Evolutionary conservation across 176 grass and related monocot species (phyloP).

Genomic region (Oryza officinalis): DNA sequence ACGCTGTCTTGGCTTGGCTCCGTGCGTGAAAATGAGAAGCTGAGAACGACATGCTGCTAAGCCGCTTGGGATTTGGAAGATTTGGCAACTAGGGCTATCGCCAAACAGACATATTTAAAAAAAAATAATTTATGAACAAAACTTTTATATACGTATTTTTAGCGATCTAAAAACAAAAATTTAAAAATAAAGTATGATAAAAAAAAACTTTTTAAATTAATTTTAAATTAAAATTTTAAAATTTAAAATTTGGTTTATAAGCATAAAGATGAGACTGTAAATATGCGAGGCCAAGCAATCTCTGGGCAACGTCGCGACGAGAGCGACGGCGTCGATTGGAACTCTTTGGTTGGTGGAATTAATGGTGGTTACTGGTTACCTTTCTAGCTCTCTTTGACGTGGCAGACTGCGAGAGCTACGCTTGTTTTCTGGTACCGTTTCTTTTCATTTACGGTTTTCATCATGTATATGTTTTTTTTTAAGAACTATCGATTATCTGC

Average conservation of each 20-base stretch:
- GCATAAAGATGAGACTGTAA: too few species aligned
- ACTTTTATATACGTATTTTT: too few species aligned
- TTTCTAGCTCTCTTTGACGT: background rate
- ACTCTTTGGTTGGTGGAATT: background rate
- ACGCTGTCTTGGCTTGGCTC: background rate
- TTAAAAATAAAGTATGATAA: too few species aligned
- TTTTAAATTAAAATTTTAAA: too few species aligned
- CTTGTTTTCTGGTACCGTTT: conserved; percentile 4
- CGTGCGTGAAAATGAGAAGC: too few species aligned
- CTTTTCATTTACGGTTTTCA: background rate
- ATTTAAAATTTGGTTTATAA: too few species aligned
- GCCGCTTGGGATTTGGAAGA: background rate
- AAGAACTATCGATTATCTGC: too few species aligned
- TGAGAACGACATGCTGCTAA: conserved; percentile 24
- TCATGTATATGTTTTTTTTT: background rate
- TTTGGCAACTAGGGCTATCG: background rate
- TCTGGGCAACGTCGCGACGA: background rate
- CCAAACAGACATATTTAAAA: too few species aligned
- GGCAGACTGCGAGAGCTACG: background rate
- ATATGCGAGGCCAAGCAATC: background rate
- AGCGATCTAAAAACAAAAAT: too few species aligned
- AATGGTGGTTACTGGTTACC: background rate
- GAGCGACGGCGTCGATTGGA: background rate
- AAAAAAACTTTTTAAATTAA: too few species aligned
- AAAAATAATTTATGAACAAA: too few species aligned